Conservation (phyloP, 176 grass and related monocot species). For the Urochloa ruziziensis region DNA sequence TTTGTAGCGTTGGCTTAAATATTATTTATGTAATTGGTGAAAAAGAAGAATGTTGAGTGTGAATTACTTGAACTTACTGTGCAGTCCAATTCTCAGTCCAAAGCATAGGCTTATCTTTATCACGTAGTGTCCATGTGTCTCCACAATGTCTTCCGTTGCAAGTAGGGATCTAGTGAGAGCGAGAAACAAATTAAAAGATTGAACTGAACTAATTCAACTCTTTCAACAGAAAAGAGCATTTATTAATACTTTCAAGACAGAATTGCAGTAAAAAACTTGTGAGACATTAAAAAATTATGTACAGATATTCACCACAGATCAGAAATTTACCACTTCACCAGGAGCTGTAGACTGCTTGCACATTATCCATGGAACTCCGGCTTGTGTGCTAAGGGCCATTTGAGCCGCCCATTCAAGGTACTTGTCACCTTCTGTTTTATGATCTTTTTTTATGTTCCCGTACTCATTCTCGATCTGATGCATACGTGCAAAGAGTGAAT, state of each 20-base stretch:
- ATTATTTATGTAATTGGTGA: not conserved
- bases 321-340: slow-evolving; percentile 74
- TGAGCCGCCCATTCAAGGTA: slow-evolving; percentile 75
- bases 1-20: not conserved
- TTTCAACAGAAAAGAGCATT: not conserved
- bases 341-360: slow-evolving; percentile 86
- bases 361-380: slow-evolving; percentile 89
- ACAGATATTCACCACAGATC: slow-evolving; percentile 26
- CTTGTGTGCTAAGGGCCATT: slow-evolving; percentile 59
- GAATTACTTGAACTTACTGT: slow-evolving; percentile 79
- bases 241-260: not conserved
- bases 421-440: slow-evolving; percentile 42
- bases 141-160: slow-evolving; percentile 98
- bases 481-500: slow-evolving; percentile 12
- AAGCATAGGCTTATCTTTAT: slow-evolving; percentile 65
- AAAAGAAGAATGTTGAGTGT: slow-evolving; percentile 25
- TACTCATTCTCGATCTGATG: slow-evolving; percentile 95
- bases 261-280: not conserved
- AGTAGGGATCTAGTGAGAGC: slow-evolving; percentile 67
- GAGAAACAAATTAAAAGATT: not conserved
- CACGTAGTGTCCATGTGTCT: slow-evolving; percentile 62
- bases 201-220: not conserved
- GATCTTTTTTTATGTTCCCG: slow-evolving; percentile 57
- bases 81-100: slow-evolving; percentile 99
- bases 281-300: not conserved